Evolutionary conservation across 345 rosid species (phyloP), one percentile per base, ranked within the genome.

Genomic region (Hevea brasiliensis): DNA sequence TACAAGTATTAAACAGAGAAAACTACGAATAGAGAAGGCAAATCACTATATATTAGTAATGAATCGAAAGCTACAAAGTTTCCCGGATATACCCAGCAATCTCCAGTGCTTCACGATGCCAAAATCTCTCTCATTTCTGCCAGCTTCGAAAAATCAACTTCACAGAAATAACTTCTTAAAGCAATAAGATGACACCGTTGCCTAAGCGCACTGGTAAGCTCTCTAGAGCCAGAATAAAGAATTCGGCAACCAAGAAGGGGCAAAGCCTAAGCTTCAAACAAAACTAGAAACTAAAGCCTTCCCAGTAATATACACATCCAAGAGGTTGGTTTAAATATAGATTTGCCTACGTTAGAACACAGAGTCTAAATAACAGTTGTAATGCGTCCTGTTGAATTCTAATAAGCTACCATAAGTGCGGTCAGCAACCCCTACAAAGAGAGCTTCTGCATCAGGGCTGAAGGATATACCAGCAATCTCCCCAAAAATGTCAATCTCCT

Each of bases 401-500:
- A 95, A 72, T 86, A 95, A 76, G 79, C 98, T 89, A 10, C 99
- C 98, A 0, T 89, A 95, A 0, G 94, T 87, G 44, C 96, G 91
- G 79, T 95, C 99, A 4, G 98, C 92, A 0, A 95, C 81, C 18
- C 97, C 96, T 0, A 92, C 87, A n/a, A 92, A 95, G 5, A 95
- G 66, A 15, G 94, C 82, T 78, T 95, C 99, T 1, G 94, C 80
- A 48, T 95, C 98, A 0, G 97, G 97, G 68, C 99, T 95, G 76
- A 92, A 91, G 35, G 97, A 86, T 78, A 95, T 83, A 44, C 99
- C 99, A 0, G 97, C 94, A 56, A 95, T 91, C 73, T 95, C 98
- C 10, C 98, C 99, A 32, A 95, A 95, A 45, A 95, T 59, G 78
- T 92, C 98, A 1, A 95, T 92, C 87, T 95, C 97, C 78, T 95